These are phyloP conservation scores for Puya raimondii DNA, from an alignment of 176 grass and related monocot species.

Conservation along the genomic window DNA sequence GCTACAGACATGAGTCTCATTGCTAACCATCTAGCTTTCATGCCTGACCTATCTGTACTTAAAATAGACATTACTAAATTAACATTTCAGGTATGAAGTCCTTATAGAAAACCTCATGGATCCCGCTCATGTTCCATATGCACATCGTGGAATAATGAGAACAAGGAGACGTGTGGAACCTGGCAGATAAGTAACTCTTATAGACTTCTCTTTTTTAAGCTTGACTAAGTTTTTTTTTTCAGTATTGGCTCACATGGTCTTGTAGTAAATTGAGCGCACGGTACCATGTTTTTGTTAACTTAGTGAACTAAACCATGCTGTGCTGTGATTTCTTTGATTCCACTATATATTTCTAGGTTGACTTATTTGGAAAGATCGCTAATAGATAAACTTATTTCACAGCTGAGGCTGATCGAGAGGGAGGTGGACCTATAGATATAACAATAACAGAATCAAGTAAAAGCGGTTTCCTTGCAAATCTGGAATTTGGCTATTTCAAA, in stretches of 20 bases:
- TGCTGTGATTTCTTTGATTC: not conserved
- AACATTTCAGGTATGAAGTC: slow-evolving; percentile 57
- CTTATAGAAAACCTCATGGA: slow-evolving; percentile 83
- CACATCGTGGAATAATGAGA: slow-evolving; percentile 57
- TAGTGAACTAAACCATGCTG: not conserved
- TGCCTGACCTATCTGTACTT: slow-evolving; percentile 4
- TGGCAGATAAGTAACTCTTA: slow-evolving; percentile 55
- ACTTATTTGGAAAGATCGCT: not conserved
- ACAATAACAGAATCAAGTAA: slow-evolving; percentile 35
- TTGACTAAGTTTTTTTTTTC: not conserved
- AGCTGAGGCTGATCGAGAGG: slow-evolving; percentile 60
- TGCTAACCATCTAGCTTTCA: not conserved
- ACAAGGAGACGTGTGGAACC: slow-evolving; percentile 37
- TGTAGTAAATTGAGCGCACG: not conserved
- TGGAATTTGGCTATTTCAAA: slow-evolving; percentile 29
- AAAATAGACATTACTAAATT: not conserved
- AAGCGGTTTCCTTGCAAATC: slow-evolving; percentile 35
- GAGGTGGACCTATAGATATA: slow-evolving; percentile 52
- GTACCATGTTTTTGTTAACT: not conserved
- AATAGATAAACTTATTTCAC: slow-evolving; percentile 33
- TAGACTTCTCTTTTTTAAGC: not conserved
- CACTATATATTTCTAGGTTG: not conserved
- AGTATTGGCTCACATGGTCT: not conserved
- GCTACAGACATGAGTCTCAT: not conserved
- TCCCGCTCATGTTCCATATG: slow-evolving; percentile 70